Evolutionary conservation across 805 yeast genomes (phyloP).

Genomic region (Saccharomycopsis fodiens): DNA sequence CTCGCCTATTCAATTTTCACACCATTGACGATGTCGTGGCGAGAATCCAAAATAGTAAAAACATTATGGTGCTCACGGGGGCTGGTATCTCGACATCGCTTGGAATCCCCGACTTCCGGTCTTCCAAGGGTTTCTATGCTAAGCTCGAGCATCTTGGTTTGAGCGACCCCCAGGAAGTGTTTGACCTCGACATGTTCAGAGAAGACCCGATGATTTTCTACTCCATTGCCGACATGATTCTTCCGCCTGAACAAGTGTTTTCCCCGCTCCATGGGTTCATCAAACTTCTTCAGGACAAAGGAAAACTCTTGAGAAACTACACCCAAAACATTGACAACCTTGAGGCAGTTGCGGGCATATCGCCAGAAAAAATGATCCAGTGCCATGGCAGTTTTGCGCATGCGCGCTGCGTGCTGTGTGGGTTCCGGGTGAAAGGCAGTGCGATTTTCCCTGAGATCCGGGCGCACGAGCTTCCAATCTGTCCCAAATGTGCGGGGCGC

Average conservation of each 20-base stretch:
- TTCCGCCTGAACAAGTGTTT: constrained; percentile 61
- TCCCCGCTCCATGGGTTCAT: constrained; percentile 83
- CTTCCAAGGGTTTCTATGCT: constrained; percentile 78
- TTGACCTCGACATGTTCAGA: constrained; percentile 62
- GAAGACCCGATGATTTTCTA: constrained; percentile 76
- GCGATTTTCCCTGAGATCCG: constrained; percentile 54
- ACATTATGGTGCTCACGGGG: constrained; percentile 74
- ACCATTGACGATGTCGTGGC: constrained; percentile 52
- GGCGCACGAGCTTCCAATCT: constrained; percentile 54
- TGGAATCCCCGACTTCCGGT: constrained; percentile 90
- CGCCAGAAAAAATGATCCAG: constrained; percentile 61
- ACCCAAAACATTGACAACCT: constrained; percentile 89
- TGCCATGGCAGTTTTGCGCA: constrained; percentile 91
- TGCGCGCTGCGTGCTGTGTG: constrained; percentile 79
- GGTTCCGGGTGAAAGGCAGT: constrained; percentile 57
- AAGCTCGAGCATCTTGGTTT: constrained; percentile 60
- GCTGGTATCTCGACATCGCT: constrained; percentile 89
- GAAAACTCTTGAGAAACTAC: constrained; percentile 72
- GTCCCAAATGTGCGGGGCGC: constrained; percentile 55
- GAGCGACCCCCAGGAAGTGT: constrained; percentile 86
- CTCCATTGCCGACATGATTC: constrained; percentile 75
- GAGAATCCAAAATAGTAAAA: constrained; percentile 46
- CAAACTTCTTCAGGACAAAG: constrained; percentile 62
- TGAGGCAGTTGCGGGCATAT: constrained; percentile 74
- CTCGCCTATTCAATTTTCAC: constrained; percentile 44